phyloP scores from a whole-genome alignment of 2,329 filamentous ascomycete species.

The Biscogniauxia sp. region DNA sequence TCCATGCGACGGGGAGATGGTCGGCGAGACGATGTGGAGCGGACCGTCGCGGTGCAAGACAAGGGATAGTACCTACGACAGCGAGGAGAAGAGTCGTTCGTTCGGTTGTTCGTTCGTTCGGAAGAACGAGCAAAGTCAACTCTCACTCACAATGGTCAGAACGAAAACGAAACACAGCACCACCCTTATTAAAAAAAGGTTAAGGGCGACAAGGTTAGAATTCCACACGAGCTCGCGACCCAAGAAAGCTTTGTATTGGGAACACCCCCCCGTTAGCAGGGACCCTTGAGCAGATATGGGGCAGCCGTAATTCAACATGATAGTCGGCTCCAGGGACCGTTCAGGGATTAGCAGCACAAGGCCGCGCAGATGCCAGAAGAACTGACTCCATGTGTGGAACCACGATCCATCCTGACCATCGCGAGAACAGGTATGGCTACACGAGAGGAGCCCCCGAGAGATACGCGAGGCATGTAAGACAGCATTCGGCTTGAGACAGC shows the following conservation, averaged over 20 bases:
- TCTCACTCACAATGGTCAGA: background rate
- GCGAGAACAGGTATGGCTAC: background rate
- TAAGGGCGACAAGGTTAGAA: background rate
- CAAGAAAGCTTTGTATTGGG: background rate
- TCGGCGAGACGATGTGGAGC: background rate
- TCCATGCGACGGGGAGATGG: background rate
- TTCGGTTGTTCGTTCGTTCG: background rate
- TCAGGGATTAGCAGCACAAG: background rate
- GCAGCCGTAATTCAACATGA: background rate
- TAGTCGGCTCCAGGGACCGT: background rate
- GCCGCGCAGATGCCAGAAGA: background rate
- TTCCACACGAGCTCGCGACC: background rate
- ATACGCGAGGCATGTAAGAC: slow-evolving; percentile 11
- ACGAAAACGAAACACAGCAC: background rate
- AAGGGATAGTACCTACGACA: background rate
- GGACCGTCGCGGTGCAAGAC: background rate
- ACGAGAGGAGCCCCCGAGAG: background rate
- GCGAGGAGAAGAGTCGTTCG: background rate
- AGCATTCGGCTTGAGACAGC: slow-evolving; percentile 1
- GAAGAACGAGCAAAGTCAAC: background rate
- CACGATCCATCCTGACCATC: background rate
- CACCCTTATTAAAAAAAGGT: background rate
- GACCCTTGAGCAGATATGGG: background rate
- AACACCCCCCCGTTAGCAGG: background rate
- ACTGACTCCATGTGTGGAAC: background rate